Evolutionary conservation across 2,329 filamentous ascomycete species (phyloP).

Genomic region (Nannizzia gypsea): DNA sequence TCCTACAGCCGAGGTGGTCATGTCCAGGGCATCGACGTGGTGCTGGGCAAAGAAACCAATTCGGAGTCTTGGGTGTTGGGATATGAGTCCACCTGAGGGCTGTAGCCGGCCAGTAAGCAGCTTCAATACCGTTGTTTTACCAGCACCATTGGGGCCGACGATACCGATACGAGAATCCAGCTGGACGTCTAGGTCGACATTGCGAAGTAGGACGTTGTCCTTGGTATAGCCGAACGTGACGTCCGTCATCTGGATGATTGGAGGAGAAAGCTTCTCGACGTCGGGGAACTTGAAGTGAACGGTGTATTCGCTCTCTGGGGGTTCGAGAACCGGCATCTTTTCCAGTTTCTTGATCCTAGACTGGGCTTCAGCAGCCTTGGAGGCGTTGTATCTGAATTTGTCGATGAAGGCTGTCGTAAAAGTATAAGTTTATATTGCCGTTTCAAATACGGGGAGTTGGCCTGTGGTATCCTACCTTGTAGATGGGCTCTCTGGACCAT

Average conservation of each 20-base stretch:
- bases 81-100: constrained; percentile 69
- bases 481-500: constrained; percentile 88
- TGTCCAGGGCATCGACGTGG: constrained; percentile 89
- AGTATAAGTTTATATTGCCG: background rate
- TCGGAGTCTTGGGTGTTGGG: constrained; percentile 74
- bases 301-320: constrained; percentile 86
- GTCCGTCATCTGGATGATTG: constrained; percentile 92
- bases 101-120: constrained; percentile 80
- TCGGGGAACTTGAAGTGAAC: constrained; percentile 97
- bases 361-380: constrained; percentile 95
- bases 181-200: constrained; percentile 93
- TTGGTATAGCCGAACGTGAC: constrained; percentile 80
- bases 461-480: constrained; percentile 43
- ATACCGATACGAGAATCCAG: constrained; percentile 97
- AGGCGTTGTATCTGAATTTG: constrained; percentile 98
- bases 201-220: constrained; percentile 66
- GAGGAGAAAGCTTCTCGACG: constrained; percentile 92
- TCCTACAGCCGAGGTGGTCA: constrained; percentile 76
- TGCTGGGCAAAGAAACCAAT: constrained; percentile 98
- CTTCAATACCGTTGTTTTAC: constrained; percentile 97
- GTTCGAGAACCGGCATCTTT: constrained; percentile 82
- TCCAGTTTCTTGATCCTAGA: constrained; percentile 98
- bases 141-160: constrained; percentile 96
- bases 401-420: constrained; percentile 79
- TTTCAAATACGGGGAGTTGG: background rate